These are phyloP conservation scores for Magnaporthales sp. DNA, from an alignment of 2,329 filamentous ascomycete species.

Conservation along the genomic window DNA sequence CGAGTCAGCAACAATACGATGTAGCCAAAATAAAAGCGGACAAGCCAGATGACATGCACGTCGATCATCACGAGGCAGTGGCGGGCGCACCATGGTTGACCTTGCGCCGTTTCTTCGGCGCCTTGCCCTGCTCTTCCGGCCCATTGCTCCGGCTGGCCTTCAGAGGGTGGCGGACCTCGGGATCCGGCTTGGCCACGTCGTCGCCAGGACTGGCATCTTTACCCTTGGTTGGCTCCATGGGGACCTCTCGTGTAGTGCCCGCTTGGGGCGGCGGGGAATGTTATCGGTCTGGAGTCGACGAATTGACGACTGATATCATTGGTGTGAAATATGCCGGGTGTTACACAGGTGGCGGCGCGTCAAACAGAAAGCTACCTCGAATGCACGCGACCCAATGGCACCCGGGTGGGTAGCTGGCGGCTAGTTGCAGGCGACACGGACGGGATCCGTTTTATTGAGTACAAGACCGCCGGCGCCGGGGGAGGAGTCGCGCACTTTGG, in stretches of 20 bases:
- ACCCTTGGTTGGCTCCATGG: neutral
- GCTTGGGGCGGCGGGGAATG: neutral
- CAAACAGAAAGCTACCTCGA: neutral
- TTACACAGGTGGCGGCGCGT: neutral
- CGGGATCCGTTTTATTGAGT: neutral
- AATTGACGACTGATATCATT: neutral
- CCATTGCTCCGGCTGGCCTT: neutral
- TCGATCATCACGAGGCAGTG: constrained; percentile 8
- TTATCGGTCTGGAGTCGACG: neutral
- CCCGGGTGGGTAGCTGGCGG: neutral
- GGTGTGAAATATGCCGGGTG: neutral
- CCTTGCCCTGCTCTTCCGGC: constrained; percentile 34
- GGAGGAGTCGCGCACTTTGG: neutral
- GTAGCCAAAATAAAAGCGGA: constrained; percentile 16
- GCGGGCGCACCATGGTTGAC: constrained; percentile 70
- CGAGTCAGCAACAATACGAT: constrained; percentile 10
- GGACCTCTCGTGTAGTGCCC: neutral
- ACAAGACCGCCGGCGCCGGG: neutral
- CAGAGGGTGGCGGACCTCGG: neutral
- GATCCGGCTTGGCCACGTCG: constrained; percentile 14
- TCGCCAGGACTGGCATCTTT: neutral
- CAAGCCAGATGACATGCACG: constrained; percentile 9
- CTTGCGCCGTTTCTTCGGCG: constrained; percentile 78
- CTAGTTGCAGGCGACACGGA: neutral
- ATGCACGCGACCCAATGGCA: neutral